Conservation (phyloP, 768 basidiomycete genomes). For the Mycena amicta region DNA sequence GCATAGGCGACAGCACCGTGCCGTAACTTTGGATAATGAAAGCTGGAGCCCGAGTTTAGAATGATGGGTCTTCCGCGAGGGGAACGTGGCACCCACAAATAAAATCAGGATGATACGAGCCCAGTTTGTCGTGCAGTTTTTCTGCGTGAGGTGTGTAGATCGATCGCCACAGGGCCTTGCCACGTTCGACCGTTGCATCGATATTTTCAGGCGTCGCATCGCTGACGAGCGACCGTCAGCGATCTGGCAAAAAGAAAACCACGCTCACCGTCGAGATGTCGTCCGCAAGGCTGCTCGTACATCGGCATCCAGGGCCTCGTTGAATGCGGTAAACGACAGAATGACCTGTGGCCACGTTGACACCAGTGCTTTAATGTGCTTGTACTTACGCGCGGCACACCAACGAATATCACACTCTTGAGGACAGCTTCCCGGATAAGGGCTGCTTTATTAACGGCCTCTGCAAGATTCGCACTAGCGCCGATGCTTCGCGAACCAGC, state of each 20-base stretch:
- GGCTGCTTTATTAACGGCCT: conserved; percentile 73
- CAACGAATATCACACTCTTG: conserved; percentile 89
- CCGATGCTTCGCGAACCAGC: conserved; percentile 41
- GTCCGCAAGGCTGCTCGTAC: conserved; percentile 74
- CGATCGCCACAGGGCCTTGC: conserved; percentile 75
- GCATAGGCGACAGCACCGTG: conserved; percentile 73
- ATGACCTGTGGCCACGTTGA: too few species aligned
- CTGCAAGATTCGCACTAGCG: conserved; percentile 44
- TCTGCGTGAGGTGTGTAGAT: conserved; percentile 89
- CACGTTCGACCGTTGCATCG: conserved; percentile 68
- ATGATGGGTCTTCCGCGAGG: conserved; percentile 28
- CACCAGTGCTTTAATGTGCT: too few species aligned
- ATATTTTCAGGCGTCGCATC: conserved; percentile 63
- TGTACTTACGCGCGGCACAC: conserved; percentile 72
- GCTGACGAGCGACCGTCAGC: conserved; percentile 43
- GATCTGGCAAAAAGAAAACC: conserved; percentile 21
- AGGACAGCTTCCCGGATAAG: conserved; percentile 87
- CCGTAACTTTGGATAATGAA: conserved; percentile 90
- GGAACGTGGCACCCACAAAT: conserved; percentile 64
- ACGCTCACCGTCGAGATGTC: conserved; percentile 61
- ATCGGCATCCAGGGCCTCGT: conserved; percentile 78
- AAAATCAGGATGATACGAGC: conserved; percentile 90
- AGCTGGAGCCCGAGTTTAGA: conserved; percentile 47
- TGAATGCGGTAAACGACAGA: conserved; percentile 75
- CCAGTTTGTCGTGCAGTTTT: conserved; percentile 87